Base-by-base conservation (phyloP, 1,139 yeast genomes). In the Pichia sp. region DNA sequence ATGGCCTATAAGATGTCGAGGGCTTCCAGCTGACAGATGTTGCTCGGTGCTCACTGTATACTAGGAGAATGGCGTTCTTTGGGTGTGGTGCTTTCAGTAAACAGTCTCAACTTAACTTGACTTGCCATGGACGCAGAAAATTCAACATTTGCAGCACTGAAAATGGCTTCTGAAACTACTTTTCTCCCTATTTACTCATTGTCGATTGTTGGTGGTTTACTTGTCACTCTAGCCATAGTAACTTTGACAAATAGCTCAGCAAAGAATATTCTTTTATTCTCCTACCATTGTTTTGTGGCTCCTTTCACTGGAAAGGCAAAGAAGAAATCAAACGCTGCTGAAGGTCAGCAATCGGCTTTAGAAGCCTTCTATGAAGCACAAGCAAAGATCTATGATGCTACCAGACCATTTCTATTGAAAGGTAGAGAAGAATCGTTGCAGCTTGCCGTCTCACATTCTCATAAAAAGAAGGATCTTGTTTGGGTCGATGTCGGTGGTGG, bases 401-500 rank as follows among this genome's bases (percentile, higher is more conserved):
- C 93, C 2, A 69, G 94, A 50, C 64, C 67, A 35, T 61, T 68
- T 32, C 65, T 83, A 27, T 67, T 83, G 44, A 73, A 80, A 54
- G 94, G 94, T 13, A 69, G 94, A 50, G 74, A 73, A 51, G 72
- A 71, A 41, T 77, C 85, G 45, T 64, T 82, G 39, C 66, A 67
- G 38, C 59, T 81, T 42, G 81, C 83, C 1, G 66, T 66, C 27
- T 56, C 77, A 27, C 88, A 80, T 53, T 60, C 78, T 35, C 41
- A 47, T 13, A 56, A 57, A 34, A 54, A 57, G 36, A 58, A 59
- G 36, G 69, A 69, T 38, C 61, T 80, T 36, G 77, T 82, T 31
- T 83, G 94, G 94, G 69, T 83, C 37, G 94, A 83, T 55, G 69
- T 82, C 53, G 94, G 94, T 35, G 93, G 93, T 29, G 93, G 93